Evolutionary conservation across 352 stramenopile species (phyloP), one percentile per base, ranked within the genome.

Genomic region (Phytopythium vexans): DNA sequence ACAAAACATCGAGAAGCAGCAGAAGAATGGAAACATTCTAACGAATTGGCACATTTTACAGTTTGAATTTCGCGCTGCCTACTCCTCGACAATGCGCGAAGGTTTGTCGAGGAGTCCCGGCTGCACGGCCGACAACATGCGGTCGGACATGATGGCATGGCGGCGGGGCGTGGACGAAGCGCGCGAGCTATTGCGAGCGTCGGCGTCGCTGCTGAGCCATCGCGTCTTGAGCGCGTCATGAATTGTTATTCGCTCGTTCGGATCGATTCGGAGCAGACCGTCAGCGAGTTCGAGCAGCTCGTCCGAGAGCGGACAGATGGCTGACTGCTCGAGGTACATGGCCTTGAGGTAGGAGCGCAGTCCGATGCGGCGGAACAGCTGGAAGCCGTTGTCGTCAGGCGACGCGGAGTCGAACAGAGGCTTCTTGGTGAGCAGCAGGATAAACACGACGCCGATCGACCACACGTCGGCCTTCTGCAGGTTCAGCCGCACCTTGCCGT

Each of bases 201-300:
- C 21, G 21, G 21, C 21, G 8, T 72, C 59, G 16, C 50, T 65
- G 49, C 61, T 66, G 42, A 74, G 43, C 74, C 74, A 97, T 8
- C 66, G 62, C 55, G 77, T 76, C 27, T 82, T 55, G 16, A 97
- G 54, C n/a, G 89, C 88, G 15, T 83, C 57, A 1, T 62, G 54
- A 15, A 92, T 81, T 1, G 76, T 88, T 1, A 97, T 70, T 5
- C 93, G 74, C 38, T 90, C 74, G 6, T 61, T 68, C 0, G 93
- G 89, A 61, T 97, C 82, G 8, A 95, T 65, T 21, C 88, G 74
- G 4, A 97, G 66, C 39, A 97, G 67, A 1, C 87, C 82, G 44
- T 96, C 86, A 3, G 94, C 62, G 8, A 98, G 63, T 37, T 82
- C 73, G 11, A 97, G 50, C 40, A 88, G 62, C 4, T 77, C 73